Evolutionary conservation across 2,329 filamentous ascomycete species (phyloP).

Genomic region (Gaeumannomyces sp.): DNA sequence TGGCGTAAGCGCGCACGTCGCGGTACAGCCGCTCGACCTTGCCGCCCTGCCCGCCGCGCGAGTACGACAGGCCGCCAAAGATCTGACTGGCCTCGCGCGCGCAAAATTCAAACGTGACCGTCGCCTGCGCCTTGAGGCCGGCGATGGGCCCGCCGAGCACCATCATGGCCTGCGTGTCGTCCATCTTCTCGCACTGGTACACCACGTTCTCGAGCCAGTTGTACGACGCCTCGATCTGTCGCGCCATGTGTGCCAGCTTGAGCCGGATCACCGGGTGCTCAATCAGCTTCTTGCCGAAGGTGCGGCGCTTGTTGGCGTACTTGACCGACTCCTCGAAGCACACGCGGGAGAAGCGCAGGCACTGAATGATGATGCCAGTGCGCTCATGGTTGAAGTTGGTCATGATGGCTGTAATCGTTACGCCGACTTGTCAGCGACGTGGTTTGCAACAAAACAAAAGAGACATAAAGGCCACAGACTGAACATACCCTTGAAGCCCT

Average conservation of each 20-base stretch:
- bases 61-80: constrained; percentile 91
- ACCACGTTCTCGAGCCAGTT: constrained; percentile 95
- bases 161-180: constrained; percentile 91
- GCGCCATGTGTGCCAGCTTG: constrained; percentile 97
- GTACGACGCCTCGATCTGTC: constrained; percentile 95
- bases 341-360: constrained; percentile 87
- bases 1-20: constrained; percentile 92
- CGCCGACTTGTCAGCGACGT: constrained; percentile 13
- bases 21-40: constrained; percentile 94
- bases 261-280: constrained; percentile 95
- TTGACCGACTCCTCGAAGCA: constrained; percentile 96
- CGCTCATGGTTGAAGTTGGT: constrained; percentile 99
- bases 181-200: constrained; percentile 90
- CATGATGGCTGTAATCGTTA: constrained; percentile 68
- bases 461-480: too few relatives aligned
- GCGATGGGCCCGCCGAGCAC: constrained; percentile 93
- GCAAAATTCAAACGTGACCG: constrained; percentile 95
- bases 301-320: constrained; percentile 94
- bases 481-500: constrained; percentile 75
- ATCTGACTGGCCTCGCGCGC: constrained; percentile 95
- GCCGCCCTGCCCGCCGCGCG: constrained; percentile 84
- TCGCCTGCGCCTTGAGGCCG: constrained; percentile 86
- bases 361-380: constrained; percentile 98
- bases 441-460: neutral
- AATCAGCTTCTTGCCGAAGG: constrained; percentile 94